Evolutionary conservation across 129 eudicot species (phyloP), one percentile per base, ranked within the genome.

Genomic region (Smallanthus sonchifolius): DNA sequence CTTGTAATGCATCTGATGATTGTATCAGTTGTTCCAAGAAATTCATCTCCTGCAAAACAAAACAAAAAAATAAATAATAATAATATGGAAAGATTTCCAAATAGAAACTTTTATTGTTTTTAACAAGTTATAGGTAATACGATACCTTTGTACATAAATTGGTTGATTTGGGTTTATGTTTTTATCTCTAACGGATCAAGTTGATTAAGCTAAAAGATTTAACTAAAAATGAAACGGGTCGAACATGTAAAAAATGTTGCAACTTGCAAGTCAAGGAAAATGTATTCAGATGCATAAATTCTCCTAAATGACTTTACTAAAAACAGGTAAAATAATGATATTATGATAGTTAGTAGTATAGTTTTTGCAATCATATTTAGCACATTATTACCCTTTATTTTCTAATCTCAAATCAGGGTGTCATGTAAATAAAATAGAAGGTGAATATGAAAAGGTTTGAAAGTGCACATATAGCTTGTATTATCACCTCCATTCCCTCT

Each of bases 21-120:
- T 88, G 98, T 83, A 94, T 86, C 62, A 78, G 86, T 67, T 94
- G 92, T 70, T 94, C 98, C 3, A 86, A 69, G 51, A 94, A 72
- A 67, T 85, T 86, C 82, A 94, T 78, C 82, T 94, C 98, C 98
- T 94, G 87, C 77, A 83, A 17, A 32, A 24, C 13, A 47, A 3
- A 68, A 38, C 43, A 19, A 36, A 19, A 44, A 13, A 9, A 14
- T 6, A 8, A 24, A 2, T 56, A 10, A 7, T n/a, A 35, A 43
- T 42, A 4, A 38, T 24, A 10, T 10, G 11, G 51, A 5, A 45
- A 10, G 3, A 13, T 20, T 70, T 39, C 10, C 47, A 42, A 37
- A 0, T 37, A 4, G 4, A 6, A 37, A 37, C 6, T 37, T 37
- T 37, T 37, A 37, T 37, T 37, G 40, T 24, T 24, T 24, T 11